A percentile compares a stretch with the other conserved stretches of the same genome.
These are phyloP conservation scores for Boletus subparvulus DNA, from an alignment of 768 basidiomycete species.

Conservation along the genomic window DNA sequence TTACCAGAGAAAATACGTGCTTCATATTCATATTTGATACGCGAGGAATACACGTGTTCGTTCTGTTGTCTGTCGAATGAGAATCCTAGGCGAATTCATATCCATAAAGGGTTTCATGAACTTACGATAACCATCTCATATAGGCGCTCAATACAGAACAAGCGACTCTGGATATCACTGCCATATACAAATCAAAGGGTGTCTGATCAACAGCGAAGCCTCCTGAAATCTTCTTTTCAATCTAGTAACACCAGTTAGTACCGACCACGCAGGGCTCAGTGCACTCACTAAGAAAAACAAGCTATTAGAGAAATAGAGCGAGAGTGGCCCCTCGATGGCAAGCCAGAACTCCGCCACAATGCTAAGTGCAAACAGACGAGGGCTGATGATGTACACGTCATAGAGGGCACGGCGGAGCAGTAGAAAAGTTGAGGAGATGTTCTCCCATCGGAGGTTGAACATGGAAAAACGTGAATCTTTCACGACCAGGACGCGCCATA, in stretches of 20 bases:
- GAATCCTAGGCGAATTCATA: background rate
- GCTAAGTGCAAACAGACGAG: conserved; percentile 12
- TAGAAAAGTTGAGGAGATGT: background rate
- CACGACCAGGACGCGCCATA: conserved; percentile 26
- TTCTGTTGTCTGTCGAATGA: conserved; percentile 2
- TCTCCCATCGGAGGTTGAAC: conserved; percentile 9
- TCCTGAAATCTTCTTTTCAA: conserved; percentile 18
- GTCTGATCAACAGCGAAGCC: background rate
- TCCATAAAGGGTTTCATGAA: background rate
- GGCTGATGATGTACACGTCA: conserved; percentile 27
- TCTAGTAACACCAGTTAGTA: conserved; percentile 11
- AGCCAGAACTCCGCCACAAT: conserved; percentile 17
- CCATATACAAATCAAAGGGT: conserved; percentile 8
- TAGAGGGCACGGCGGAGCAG: conserved; percentile 16
- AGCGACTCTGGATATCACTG: conserved; percentile 9
- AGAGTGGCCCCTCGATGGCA: conserved; percentile 18
- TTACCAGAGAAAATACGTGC: conserved; percentile 22
- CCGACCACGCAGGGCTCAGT: background rate
- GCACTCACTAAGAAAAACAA: conserved; percentile 22
- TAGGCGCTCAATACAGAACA: conserved; percentile 19
- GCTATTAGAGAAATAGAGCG: conserved; percentile 24
- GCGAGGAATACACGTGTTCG: conserved; percentile 10
- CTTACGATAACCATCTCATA: conserved; percentile 22
- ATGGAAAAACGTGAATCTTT: conserved; percentile 8
- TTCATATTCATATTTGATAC: conserved; percentile 22